These are phyloP conservation scores for Cyanophora paradoxa DNA, from an alignment of 78 protist species.

Conservation along the genomic window DNA sequence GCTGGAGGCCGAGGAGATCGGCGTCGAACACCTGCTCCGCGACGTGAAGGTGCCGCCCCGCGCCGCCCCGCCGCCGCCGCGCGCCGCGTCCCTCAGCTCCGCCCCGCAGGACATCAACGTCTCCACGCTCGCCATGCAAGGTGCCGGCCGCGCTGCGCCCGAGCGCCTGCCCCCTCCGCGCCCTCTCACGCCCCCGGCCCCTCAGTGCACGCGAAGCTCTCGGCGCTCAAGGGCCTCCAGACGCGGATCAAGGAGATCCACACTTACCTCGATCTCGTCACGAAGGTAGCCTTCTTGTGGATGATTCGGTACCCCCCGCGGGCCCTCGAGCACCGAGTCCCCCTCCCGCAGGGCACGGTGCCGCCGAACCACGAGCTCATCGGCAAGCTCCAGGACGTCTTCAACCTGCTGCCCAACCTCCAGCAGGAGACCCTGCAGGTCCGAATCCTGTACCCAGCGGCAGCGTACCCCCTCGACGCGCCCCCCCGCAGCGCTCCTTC, in stretches of 20 bases:
- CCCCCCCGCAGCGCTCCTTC: slow-evolving; percentile 55
- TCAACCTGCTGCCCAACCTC: slow-evolving; percentile 87
- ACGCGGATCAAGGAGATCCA: slow-evolving; percentile 39
- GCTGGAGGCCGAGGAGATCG: slow-evolving; percentile 90
- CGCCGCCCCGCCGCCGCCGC: too few species aligned
- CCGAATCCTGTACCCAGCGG: too few species aligned
- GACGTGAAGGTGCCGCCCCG: too few species aligned
- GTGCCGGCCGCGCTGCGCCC: neutral
- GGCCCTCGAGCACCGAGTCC: neutral
- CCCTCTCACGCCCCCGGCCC: neutral
- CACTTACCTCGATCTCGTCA: slow-evolving; percentile 42
- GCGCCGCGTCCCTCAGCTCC: too few species aligned
- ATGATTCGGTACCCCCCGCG: neutral
- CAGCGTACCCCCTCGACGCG: too few species aligned
- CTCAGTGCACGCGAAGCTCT: slow-evolving; percentile 54
- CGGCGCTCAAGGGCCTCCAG: slow-evolving; percentile 56
- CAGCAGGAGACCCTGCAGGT: slow-evolving; percentile 37
- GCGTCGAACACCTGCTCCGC: slow-evolving; percentile 95
- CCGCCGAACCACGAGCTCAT: slow-evolving; percentile 85
- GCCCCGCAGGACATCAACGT: slow-evolving; percentile 81
- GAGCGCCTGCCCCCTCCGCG: too few species aligned
- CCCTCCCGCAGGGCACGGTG: slow-evolving; percentile 44
- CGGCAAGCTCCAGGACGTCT: slow-evolving; percentile 80
- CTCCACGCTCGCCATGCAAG: slow-evolving; percentile 54
- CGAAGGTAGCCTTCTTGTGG: neutral